Evolutionary conservation across 495 filamentous ascomycete species (phyloP).

Genomic region (Choiromyces venosus): DNA sequence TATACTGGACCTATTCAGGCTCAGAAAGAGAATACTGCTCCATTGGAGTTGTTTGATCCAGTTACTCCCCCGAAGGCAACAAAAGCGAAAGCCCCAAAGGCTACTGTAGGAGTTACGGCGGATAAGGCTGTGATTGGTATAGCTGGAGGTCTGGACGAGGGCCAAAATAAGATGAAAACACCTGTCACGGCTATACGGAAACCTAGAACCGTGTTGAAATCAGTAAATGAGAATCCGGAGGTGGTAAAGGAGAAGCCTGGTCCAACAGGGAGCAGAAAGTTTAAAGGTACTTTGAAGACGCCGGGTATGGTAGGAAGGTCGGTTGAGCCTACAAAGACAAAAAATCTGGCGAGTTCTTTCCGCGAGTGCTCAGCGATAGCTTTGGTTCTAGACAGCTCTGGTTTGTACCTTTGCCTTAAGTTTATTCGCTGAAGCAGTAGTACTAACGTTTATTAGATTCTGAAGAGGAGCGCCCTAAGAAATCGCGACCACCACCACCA

Average conservation of each 20-base stretch:
- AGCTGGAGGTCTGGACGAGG: not conserved
- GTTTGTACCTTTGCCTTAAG: not conserved
- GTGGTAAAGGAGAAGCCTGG: not conserved
- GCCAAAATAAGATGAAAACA: not conserved
- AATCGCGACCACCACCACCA: not conserved
- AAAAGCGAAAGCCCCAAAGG: not conserved
- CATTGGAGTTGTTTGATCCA: constrained; percentile 24
- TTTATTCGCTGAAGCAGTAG: not conserved
- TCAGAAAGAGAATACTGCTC: constrained; percentile 10
- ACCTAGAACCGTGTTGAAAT: not conserved
- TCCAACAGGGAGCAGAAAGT: not conserved
- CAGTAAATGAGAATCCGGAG: not conserved
- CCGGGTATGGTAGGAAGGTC: not conserved
- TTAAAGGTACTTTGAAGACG: not conserved
- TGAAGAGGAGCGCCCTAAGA: not conserved
- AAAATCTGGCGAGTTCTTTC: not conserved
- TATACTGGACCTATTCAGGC: not conserved
- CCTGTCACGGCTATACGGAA: not conserved
- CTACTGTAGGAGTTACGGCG: not conserved
- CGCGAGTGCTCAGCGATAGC: not conserved
- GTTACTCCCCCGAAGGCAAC: constrained; percentile 14
- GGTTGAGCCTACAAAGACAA: not conserved
- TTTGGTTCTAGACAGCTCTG: not conserved
- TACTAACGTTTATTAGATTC: not conserved
- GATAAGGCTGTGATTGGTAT: not conserved